A percentile compares a stretch with the other conserved stretches of the same genome.
Conservation (phyloP, 2,329 filamentous ascomycete species). For the Apiospora hydei region DNA sequence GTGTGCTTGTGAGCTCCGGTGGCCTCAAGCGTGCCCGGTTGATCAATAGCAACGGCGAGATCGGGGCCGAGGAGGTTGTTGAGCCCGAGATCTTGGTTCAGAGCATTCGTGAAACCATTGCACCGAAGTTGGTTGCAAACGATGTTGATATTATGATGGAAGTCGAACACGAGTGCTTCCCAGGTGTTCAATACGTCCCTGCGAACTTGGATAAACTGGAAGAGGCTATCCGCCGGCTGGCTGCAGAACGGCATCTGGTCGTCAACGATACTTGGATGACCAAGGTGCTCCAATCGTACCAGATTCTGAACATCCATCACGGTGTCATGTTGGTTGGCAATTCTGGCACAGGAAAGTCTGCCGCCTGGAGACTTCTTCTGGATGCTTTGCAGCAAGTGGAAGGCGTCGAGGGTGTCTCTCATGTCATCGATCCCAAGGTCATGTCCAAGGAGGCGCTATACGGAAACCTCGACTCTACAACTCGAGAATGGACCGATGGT, state of each 20-base stretch:
- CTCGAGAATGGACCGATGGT: conserved; percentile 98
- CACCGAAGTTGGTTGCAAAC: conserved; percentile 91
- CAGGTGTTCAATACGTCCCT: conserved; percentile 90
- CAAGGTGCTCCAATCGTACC: conserved; percentile 94
- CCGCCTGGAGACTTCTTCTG: conserved; percentile 90
- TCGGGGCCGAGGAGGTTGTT: conserved; percentile 74
- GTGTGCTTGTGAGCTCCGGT: conserved; percentile 96
- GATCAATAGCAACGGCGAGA: conserved; percentile 59
- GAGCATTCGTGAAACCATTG: conserved; percentile 97
- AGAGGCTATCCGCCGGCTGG: conserved; percentile 81
- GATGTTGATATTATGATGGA: conserved; percentile 88
- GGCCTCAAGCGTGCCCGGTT: conserved; percentile 89
- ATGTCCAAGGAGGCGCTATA: conserved; percentile 99
- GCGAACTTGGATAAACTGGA: conserved; percentile 84
- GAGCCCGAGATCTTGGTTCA: conserved; percentile 99
- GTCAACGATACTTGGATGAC: conserved; percentile 97
- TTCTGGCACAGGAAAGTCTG: conserved; percentile 96
- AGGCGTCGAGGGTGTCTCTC: conserved; percentile 89
- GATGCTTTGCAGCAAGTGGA: conserved; percentile 92
- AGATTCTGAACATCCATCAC: conserved; percentile 97
- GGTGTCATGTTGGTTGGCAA: conserved; percentile 99
- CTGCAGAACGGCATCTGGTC: conserved; percentile 84
- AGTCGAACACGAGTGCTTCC: conserved; percentile 88
- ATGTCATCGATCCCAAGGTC: conserved; percentile 99
- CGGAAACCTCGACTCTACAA: conserved; percentile 94